Base-by-base conservation (phyloP, 768 basidiomycete genomes). In the Suillus bovinus region DNA sequence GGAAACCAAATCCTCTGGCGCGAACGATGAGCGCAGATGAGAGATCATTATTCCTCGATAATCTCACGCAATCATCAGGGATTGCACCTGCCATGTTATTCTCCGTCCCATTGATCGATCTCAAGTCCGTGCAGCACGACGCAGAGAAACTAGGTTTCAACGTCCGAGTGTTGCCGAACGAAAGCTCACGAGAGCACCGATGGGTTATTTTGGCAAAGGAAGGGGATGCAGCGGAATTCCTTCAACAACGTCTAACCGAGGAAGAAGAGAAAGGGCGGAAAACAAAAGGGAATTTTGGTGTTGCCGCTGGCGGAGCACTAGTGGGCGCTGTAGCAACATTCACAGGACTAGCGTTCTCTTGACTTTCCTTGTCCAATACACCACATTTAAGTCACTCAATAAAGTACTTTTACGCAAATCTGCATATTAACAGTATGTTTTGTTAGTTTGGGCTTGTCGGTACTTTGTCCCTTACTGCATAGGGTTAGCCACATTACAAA, bases 271-370 rank as follows among this genome's bases (percentile, higher is more conserved):
- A 66, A 64, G 61, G 50, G 24, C 47, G 22, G 29, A 68, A 62
- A 60, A 64, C 22, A 47, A 60, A 71, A 66, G 61, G 65, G 16
- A 65, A 71, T 82, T 63, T 74, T 72, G 78, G 74, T 53, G 80
- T 79, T 50, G 82, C 79, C 56, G 85, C 85, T 63, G 81, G 84
- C 20, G 84, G 82, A 52, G 84, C 80, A n/a, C 77, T 87, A 20
- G 80, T 87, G 22, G 86, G 86, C 44, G 86, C 83, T 44, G 83
- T 86, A 8, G 84, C 84, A 46, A 79, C 84, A 55, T 86, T 81
- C 78, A 83, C 83, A 22, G 84, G 85, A 17, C 77, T 87, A 58
- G 86, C 86, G 36, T 76, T 77, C 78, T 81, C 72, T 66, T 84
- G 64, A 31, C 31, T 39, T 20, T 39, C 24, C 24, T 39, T 38